Conservation (phyloP, 148 eudicot genomes). For the Silene uniflora region DNA sequence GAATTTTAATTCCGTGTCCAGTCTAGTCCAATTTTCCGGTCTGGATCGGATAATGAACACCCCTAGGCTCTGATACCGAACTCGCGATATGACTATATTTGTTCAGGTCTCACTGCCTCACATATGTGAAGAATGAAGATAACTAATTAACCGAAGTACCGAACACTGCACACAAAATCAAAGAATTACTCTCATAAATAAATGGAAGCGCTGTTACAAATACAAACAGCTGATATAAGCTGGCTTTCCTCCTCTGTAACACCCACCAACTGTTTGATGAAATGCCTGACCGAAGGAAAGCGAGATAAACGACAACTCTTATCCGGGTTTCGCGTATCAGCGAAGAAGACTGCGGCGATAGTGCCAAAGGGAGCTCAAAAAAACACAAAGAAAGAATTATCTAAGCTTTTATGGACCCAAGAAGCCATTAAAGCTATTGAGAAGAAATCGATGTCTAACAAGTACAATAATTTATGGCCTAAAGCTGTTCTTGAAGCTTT, state of each 20-base stretch:
- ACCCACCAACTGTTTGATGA: constrained; percentile 38
- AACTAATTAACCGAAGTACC: no score
- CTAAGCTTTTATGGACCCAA: constrained; percentile 67
- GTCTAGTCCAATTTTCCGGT: no score
- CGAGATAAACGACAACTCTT: constrained; percentile 1
- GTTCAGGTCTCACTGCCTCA: no score
- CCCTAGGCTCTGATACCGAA: no score
- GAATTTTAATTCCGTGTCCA: no score
- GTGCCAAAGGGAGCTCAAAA: no score
- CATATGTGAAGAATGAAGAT: no score
- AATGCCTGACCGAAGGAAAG: constrained; percentile 23
- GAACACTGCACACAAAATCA: no score
- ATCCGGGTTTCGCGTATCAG: constrained; percentile 24
- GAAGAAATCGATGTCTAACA: constrained; percentile 54
- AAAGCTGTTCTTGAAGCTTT: constrained; percentile 80
- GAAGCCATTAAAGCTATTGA: constrained; percentile 62
- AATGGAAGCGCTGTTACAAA: no score
- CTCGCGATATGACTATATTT: no score
- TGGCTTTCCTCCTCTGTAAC: constrained; percentile 20
- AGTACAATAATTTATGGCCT: constrained; percentile 63
- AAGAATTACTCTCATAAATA: no score
- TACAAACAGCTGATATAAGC: background rate
- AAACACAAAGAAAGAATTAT: constrained; percentile 48
- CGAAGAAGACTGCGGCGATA: constrained; percentile 28
- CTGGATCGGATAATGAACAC: no score